Conservation (phyloP, 208 protist genomes). For the Dictyostelium gargantuum region DNA sequence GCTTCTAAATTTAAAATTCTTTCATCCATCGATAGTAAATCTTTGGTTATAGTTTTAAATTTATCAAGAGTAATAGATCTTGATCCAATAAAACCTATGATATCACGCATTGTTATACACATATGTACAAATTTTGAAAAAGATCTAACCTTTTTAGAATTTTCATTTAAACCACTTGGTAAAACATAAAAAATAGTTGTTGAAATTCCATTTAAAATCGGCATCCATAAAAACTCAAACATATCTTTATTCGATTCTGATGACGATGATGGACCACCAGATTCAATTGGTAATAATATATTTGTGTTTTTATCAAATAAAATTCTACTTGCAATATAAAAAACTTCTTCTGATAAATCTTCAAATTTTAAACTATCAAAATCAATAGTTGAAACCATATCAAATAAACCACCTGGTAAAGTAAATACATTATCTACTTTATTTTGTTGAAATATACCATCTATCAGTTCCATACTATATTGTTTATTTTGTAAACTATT, state of each 20-base stretch:
- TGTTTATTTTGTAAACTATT: no score
- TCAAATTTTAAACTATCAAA: not conserved
- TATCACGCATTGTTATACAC: no score
- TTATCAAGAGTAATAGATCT: no score
- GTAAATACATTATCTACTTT: not conserved
- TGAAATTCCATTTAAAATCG: not conserved
- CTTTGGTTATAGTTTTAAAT: no score
- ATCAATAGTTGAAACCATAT: not conserved
- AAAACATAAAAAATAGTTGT: not conserved
- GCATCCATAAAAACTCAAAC: not conserved
- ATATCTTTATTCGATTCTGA: not conserved
- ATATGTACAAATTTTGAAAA: not conserved
- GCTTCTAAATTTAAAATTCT: not conserved
- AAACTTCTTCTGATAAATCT: not conserved
- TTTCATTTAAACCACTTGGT: no score
- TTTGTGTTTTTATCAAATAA: not conserved
- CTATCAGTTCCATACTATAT: no score
- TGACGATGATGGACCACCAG: no score
- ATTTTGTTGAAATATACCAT: no score
- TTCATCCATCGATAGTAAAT: not conserved
- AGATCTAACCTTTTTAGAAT: not conserved
- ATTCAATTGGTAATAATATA: not conserved
- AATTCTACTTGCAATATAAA: not conserved
- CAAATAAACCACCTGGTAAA: not conserved
- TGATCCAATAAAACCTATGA: no score